Conservation (phyloP, 2,329 filamentous ascomycete genomes). For the Orbilia oligospora region DNA sequence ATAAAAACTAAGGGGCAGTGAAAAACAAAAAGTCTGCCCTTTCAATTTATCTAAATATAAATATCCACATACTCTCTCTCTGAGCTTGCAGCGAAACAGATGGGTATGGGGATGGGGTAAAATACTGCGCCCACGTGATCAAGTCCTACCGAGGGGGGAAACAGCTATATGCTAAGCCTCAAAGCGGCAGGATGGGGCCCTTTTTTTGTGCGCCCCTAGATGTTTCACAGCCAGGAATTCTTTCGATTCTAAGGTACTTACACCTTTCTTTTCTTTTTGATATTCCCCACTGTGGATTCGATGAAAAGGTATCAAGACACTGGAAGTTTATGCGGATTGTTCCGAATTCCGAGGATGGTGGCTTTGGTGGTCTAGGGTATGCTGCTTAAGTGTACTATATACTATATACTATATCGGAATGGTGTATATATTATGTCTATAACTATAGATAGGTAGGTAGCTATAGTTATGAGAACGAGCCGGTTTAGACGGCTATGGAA, state of each 20-base stretch:
- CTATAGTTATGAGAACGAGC: no score
- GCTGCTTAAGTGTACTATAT: no score
- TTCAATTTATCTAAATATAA: neutral
- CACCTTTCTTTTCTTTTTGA: no score
- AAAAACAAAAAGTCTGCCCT: neutral
- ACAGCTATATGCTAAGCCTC: conserved; percentile 17
- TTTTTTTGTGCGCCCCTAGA: neutral
- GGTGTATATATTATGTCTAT: no score
- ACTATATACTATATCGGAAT: no score
- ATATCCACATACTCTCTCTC: neutral
- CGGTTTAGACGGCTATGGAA: no score
- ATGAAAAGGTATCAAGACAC: no score
- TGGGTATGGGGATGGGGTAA: no score
- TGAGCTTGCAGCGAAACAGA: no score
- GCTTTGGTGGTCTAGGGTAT: neutral
- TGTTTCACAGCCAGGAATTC: conserved; percentile 23
- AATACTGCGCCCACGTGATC: conserved; percentile 27
- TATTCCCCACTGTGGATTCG: no score
- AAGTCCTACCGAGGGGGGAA: neutral
- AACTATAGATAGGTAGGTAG: neutral
- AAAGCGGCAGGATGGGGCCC: neutral
- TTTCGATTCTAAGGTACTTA: neutral
- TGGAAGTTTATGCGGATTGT: neutral
- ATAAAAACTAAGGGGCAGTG: conserved; percentile 11
- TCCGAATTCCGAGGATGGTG: neutral